A percentile compares a stretch with the other conserved stretches of the same genome.
These are phyloP conservation scores for Pezicula rhizophila DNA, from an alignment of 2,329 filamentous ascomycete genomes.

Conservation along the genomic window DNA sequence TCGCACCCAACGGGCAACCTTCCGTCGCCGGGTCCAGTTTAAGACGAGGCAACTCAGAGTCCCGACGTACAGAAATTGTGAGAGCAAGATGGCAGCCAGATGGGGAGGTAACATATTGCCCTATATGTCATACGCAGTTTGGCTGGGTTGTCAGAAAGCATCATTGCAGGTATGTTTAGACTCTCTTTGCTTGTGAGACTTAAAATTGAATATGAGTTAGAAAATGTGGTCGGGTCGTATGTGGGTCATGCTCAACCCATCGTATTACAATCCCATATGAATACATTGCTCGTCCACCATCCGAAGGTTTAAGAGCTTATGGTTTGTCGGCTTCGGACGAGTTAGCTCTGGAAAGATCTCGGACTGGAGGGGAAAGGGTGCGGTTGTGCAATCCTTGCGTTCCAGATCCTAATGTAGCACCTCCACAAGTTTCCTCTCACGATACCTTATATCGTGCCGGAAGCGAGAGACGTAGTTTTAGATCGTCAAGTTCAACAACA, in stretches of 20 bases:
- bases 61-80: conserved; percentile 36
- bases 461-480: conserved; percentile 8
- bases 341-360: conserved; percentile 11
- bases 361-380: conserved; percentile 62
- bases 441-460: conserved; percentile 3
- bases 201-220: conserved; percentile 31
- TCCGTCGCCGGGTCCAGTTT: too few species aligned
- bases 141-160: conserved; percentile 79
- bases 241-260: conserved; percentile 83
- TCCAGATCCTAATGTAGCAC: conserved; percentile 59
- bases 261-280: conserved; percentile 90
- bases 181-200: neutral
- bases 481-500: conserved; percentile 14
- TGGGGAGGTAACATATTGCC: conserved; percentile 72
- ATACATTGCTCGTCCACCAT: conserved; percentile 78
- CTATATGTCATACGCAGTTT: conserved; percentile 76
- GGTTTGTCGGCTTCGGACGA: neutral
- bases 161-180: conserved; percentile 67
- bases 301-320: conserved; percentile 5
- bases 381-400: conserved; percentile 69
- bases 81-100: conserved; percentile 87
- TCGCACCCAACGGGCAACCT: too few species aligned
- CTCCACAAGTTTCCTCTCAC: conserved; percentile 31
- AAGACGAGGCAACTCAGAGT: too few species aligned
- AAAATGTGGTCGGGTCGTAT: conserved; percentile 92